A percentile compares a stretch with the other conserved stretches of the same genome.
Evolutionary conservation across 2,329 filamentous ascomycete genomes (phyloP).

Genomic region (Calonectria pseudoturangicola): DNA sequence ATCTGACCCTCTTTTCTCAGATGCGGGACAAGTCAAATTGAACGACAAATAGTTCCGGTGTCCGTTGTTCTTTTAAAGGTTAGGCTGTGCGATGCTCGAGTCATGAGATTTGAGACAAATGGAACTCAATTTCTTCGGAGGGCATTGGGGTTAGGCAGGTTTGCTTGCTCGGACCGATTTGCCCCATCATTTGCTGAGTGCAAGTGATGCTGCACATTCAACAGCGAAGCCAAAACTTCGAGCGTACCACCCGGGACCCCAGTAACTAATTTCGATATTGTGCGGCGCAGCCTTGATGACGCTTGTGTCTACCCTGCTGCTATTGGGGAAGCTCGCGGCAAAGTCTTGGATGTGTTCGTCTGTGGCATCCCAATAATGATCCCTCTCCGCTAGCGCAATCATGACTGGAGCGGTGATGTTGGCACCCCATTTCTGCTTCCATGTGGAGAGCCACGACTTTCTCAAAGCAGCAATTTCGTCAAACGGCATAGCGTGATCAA

Average conservation of each 20-base stretch:
- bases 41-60: not conserved
- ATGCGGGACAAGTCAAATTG: not conserved
- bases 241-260: conserved; percentile 47
- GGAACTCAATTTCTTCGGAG: not conserved
- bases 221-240: conserved; percentile 48
- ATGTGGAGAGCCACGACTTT: conserved; percentile 41
- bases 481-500: conserved; percentile 46
- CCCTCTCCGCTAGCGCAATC: conserved; percentile 41
- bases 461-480: conserved; percentile 42
- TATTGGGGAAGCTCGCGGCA: conserved; percentile 37
- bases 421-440: conserved; percentile 46
- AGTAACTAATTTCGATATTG: conserved; percentile 50
- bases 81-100: not conserved
- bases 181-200: not conserved
- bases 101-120: not conserved
- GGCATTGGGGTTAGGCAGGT: not conserved
- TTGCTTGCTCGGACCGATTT: not conserved
- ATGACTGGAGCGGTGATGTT: conserved; percentile 45
- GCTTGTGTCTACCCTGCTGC: conserved; percentile 45
- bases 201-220: conserved; percentile 46
- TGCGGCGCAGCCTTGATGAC: conserved; percentile 45
- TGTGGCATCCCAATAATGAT: conserved; percentile 47
- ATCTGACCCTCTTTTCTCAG: conserved; percentile 4
- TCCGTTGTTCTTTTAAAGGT: not conserved
- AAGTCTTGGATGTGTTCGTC: conserved; percentile 47